These are phyloP conservation scores for Termitomyces sp. DNA, from an alignment of 768 basidiomycete species.

Conservation along the genomic window DNA sequence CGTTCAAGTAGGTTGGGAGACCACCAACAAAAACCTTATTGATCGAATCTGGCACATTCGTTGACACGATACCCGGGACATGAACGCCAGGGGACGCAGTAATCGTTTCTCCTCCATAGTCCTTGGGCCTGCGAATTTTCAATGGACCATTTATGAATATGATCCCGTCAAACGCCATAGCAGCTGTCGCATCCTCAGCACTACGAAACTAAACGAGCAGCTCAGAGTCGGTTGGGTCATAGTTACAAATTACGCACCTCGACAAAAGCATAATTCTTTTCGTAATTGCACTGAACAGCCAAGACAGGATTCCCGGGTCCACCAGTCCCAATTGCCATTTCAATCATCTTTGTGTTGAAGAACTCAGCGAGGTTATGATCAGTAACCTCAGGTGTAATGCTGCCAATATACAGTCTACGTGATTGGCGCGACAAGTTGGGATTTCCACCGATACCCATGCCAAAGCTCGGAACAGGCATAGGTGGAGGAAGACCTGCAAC, in stretches of 20 bases:
- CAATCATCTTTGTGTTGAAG: slow-evolving; percentile 95
- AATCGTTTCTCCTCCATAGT: slow-evolving; percentile 76
- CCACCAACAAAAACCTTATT: slow-evolving; percentile 99
- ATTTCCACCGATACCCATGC: slow-evolving; percentile 81
- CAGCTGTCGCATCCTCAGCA: slow-evolving; percentile 92
- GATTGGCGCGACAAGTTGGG: slow-evolving; percentile 91
- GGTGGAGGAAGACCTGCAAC: slow-evolving; percentile 80
- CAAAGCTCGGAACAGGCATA: slow-evolving; percentile 78
- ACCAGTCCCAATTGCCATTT: slow-evolving; percentile 83
- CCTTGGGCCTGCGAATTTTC: slow-evolving; percentile 96
- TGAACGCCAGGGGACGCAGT: slow-evolving; percentile 57
- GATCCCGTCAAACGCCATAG: slow-evolving; percentile 96
- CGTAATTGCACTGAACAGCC: slow-evolving; percentile 93
- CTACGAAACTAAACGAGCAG: slow-evolving; percentile 78
- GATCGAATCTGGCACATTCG: slow-evolving; percentile 93
- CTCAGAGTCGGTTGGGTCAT: slow-evolving; percentile 1
- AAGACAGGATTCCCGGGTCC: slow-evolving; percentile 86
- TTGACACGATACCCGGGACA: slow-evolving; percentile 93
- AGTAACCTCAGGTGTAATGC: slow-evolving; percentile 91
- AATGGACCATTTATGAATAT: slow-evolving; percentile 94
- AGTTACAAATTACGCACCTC: slow-evolving; percentile 53
- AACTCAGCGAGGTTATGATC: slow-evolving; percentile 90
- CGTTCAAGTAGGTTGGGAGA: slow-evolving; percentile 90
- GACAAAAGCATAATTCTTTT: slow-evolving; percentile 98
- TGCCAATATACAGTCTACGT: slow-evolving; percentile 93